A percentile compares a stretch with the other conserved stretches of the same genome.
phyloP scores from a whole-genome alignment of 1,284 basidiomycete genomes.

The Leccinum fuscescens region DNA sequence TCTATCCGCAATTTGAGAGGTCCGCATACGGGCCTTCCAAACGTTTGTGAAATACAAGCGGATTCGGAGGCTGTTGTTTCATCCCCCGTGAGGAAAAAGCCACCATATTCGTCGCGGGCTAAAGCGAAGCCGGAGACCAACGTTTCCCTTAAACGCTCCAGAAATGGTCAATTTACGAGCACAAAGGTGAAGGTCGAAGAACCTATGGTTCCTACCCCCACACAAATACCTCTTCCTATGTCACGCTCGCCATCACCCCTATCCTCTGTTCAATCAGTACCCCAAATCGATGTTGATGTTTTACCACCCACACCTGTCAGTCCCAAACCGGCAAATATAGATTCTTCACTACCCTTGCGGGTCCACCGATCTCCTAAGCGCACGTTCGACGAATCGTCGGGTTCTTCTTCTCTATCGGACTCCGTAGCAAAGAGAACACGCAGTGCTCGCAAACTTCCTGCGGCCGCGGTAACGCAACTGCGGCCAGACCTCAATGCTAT shows the following conservation, averaged over 20 bases:
- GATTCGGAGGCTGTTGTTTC: slow-evolving; percentile 25
- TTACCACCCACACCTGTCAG: slow-evolving; percentile 28
- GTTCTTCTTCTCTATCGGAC: slow-evolving; percentile 44
- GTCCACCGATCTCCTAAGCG: slow-evolving; percentile 59
- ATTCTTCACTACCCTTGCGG: slow-evolving; percentile 33
- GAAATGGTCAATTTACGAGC: slow-evolving; percentile 28
- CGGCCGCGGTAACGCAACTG: slow-evolving; percentile 20
- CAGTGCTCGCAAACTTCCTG: slow-evolving; percentile 24
- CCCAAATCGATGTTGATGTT: slow-evolving; percentile 29
- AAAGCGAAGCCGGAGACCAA: slow-evolving; percentile 28
- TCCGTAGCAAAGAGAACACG: slow-evolving; percentile 44
- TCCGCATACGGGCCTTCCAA: slow-evolving; percentile 77
- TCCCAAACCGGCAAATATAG: slow-evolving; percentile 14
- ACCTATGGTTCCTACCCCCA: slow-evolving; percentile 19
- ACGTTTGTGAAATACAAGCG: slow-evolving; percentile 55
- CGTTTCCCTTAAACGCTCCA: slow-evolving; percentile 30
- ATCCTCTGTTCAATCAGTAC: slow-evolving; percentile 31
- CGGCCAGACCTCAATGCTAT: slow-evolving; percentile 21
- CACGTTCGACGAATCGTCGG: slow-evolving; percentile 62
- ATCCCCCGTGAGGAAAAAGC: slow-evolving; percentile 33
- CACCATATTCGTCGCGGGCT: slow-evolving; percentile 18
- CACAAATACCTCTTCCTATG: slow-evolving; percentile 40
- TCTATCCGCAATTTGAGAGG: slow-evolving; percentile 85
- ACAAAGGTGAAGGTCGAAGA: slow-evolving; percentile 28
- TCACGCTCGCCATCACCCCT: slow-evolving; percentile 49